Evolutionary conservation across 441 rosid species (phyloP).

Genomic region (Cnidoscolus chayamansa): DNA sequence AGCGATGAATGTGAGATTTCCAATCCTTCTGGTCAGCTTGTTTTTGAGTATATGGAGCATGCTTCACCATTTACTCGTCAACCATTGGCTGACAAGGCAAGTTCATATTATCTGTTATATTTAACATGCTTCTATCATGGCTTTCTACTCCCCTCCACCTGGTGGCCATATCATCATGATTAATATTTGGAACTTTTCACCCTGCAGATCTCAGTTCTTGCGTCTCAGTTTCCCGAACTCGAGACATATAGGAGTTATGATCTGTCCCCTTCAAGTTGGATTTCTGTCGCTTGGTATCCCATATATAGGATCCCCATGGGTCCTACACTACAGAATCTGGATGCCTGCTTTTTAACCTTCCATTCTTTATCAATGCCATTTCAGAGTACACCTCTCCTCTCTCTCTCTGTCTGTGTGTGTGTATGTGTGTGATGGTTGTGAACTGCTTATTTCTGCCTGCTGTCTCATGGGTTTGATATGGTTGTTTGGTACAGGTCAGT

Average conservation of each 20-base stretch:
- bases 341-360: constrained; percentile 81
- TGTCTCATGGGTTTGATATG: neutral
- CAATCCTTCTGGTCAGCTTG: constrained; percentile 47
- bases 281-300: constrained; percentile 95
- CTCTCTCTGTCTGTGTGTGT: neutral
- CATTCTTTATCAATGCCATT: constrained; percentile 63
- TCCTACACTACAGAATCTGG: constrained; percentile 79
- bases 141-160: neutral
- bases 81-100: constrained; percentile 81
- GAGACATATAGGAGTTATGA: constrained; percentile 75
- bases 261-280: constrained; percentile 78
- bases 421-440: neutral
- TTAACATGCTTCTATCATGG: neutral
- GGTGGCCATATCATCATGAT: neutral
- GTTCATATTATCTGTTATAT: constrained; percentile 15
- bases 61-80: constrained; percentile 71
- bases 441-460: neutral
- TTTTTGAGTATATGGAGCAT: constrained; percentile 69
- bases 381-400: constrained; percentile 40
- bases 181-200: neutral
- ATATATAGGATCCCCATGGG: constrained; percentile 88
- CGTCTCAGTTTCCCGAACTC: constrained; percentile 63
- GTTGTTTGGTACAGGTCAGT: constrained; percentile 32
- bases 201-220: constrained; percentile 57
- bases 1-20: constrained; percentile 65